phyloP scores from a whole-genome alignment of 2,329 filamentous ascomycete genomes.

The Stagonosporopsis tanaceti region DNA sequence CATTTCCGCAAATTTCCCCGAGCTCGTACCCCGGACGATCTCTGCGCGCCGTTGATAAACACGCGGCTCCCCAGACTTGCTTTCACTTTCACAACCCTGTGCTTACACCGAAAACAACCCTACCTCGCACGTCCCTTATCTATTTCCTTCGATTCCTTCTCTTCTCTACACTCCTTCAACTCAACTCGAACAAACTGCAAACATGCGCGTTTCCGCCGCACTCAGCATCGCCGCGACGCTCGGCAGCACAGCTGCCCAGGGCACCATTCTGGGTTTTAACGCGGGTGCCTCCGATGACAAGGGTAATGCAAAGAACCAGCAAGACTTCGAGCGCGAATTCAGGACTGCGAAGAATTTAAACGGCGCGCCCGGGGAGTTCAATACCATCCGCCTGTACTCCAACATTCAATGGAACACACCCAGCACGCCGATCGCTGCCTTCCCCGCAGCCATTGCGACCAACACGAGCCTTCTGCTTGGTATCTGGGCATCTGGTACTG shows the following conservation, averaged over 20 bases:
- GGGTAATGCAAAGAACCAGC: conserved; percentile 62
- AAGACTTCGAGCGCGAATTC: conserved; percentile 76
- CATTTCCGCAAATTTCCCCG: conserved; percentile 13
- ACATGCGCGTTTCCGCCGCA: conserved; percentile 33
- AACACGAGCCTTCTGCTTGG: conserved; percentile 49
- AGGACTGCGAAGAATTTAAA: conserved; percentile 67
- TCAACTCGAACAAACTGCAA: not conserved
- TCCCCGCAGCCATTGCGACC: conserved; percentile 46
- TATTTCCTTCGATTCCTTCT: not conserved
- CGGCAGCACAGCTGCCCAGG: conserved; percentile 31
- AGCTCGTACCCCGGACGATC: conserved; percentile 8
- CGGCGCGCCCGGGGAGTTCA: conserved; percentile 71
- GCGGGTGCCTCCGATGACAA: conserved; percentile 42
- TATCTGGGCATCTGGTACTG: conserved; percentile 62
- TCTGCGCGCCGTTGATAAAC: conserved; percentile 14
- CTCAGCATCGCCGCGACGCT: conserved; percentile 36
- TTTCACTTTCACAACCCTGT: conserved; percentile 1
- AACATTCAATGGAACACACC: conserved; percentile 73
- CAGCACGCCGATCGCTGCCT: conserved; percentile 66
- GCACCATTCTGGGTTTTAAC: conserved; percentile 44
- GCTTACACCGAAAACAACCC: not conserved
- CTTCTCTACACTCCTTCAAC: conserved; percentile 18
- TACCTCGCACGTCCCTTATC: not conserved
- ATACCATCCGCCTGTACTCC: conserved; percentile 74
- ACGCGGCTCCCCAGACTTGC: conserved; percentile 15